A percentile compares a stretch with the other conserved stretches of the same genome.
phyloP scores from a whole-genome alignment of 495 filamentous ascomycete genomes.

The Achaetomiella virescens region DNA sequence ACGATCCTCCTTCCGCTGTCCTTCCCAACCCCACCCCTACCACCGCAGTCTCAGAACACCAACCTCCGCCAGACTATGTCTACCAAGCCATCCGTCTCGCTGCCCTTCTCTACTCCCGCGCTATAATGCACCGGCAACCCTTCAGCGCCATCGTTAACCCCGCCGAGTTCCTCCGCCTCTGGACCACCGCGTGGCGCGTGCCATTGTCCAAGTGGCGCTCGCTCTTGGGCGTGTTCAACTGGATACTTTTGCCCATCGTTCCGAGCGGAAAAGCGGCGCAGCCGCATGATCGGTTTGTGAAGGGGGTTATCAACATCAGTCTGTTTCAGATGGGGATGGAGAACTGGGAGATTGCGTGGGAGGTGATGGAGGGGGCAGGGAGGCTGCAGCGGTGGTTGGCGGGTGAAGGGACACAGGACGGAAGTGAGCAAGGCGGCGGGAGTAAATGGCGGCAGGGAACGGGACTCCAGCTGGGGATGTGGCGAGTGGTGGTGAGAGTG shows the following conservation, averaged over 20 bases:
- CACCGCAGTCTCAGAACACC: neutral
- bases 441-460: neutral
- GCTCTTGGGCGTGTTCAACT: slow-evolving; percentile 32
- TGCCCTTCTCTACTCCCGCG: slow-evolving; percentile 30
- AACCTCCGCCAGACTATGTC: slow-evolving; percentile 20
- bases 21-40: neutral
- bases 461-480: neutral
- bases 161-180: slow-evolving; percentile 27
- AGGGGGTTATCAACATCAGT: slow-evolving; percentile 27
- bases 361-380: slow-evolving; percentile 23
- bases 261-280: slow-evolving; percentile 10
- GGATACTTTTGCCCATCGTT: slow-evolving; percentile 18
- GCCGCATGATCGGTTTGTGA: slow-evolving; percentile 30
- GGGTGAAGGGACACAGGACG: neutral
- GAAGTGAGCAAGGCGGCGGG: neutral
- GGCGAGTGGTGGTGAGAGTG: neutral
- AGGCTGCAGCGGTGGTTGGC: slow-evolving; percentile 29
- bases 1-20: neutral
- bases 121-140: slow-evolving; percentile 27
- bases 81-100: slow-evolving; percentile 31
- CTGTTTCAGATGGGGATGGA: slow-evolving; percentile 33
- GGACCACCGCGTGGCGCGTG: slow-evolving; percentile 34
- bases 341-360: slow-evolving; percentile 30
- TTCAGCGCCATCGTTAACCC: slow-evolving; percentile 20
- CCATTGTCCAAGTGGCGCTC: slow-evolving; percentile 28